These are phyloP conservation scores for Tricholomella constricta DNA, from an alignment of 768 basidiomycete species.

Conservation along the genomic window DNA sequence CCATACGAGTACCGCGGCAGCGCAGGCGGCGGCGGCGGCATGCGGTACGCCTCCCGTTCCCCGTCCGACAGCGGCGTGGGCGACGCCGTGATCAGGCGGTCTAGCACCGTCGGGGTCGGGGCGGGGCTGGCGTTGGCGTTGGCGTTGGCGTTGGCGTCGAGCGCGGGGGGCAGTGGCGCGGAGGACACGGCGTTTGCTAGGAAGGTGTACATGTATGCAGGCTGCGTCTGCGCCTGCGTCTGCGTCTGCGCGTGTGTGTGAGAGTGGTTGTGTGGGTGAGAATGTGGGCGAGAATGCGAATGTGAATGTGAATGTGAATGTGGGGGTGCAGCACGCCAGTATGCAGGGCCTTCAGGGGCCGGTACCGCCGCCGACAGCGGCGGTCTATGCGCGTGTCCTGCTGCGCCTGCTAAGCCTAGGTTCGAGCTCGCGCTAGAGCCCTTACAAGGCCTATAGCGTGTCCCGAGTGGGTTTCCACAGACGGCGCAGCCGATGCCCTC, in stretches of 20 bases:
- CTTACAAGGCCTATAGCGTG: slow-evolving; percentile 60
- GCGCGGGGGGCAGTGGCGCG: slow-evolving; percentile 23
- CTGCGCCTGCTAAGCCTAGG: no score
- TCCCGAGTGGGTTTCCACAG: slow-evolving; percentile 68
- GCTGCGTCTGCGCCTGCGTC: slow-evolving; percentile 17
- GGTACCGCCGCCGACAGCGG: background rate
- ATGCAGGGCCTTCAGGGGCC: slow-evolving; percentile 42
- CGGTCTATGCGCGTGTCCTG: slow-evolving; percentile 15
- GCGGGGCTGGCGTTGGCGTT: slow-evolving; percentile 26
- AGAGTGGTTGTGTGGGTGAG: no score
- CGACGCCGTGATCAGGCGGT: slow-evolving; percentile 37
- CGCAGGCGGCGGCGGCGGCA: background rate
- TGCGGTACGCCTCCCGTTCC: slow-evolving; percentile 17
- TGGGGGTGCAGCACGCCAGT: slow-evolving; percentile 39
- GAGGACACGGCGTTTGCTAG: slow-evolving; percentile 48
- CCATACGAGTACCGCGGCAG: slow-evolving; percentile 10
- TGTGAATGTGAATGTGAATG: no score
- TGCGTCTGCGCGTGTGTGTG: no score
- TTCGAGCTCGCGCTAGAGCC: slow-evolving; percentile 49
- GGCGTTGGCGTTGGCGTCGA: slow-evolving; percentile 13
- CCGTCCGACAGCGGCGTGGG: slow-evolving; percentile 39
- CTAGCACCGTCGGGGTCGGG: slow-evolving; percentile 26
- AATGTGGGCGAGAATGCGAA: no score
- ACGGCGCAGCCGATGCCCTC: slow-evolving; percentile 69
- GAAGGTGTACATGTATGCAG: slow-evolving; percentile 44